Base-by-base conservation (phyloP, 305 asterid genomes). In the Andrographis paniculata region DNA sequence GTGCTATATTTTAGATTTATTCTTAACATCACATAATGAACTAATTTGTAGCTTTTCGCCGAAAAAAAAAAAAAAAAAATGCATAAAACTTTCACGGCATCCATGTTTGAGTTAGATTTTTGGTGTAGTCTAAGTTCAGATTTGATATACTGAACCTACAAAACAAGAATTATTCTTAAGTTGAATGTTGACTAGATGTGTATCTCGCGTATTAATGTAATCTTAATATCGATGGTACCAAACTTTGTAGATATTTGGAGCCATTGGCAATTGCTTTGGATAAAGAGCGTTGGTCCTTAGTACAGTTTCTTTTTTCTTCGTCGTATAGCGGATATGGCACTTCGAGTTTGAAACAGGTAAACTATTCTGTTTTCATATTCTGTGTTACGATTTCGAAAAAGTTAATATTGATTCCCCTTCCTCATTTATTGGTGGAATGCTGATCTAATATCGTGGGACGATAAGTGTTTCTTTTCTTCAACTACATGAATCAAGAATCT, bases 321-420 rank as follows among this genome's bases (percentile, higher is more conserved):
- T 91, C 96, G 3, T 86, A 83, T 61, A 78, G 76, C 60, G 99
- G 96, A 66, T 91, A 83, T 30, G 96, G 96, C 62, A 55, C 72
- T 61, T 91, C 99, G 58, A 91, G 96, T 70, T 75, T 91, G 78
- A 83, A 84, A 76, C 80, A 78, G 66, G 99, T 91, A 82, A 79
- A 20, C 35, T 45, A 1, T 50, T 54, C 50, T 59, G 57, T 49
- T 20, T 45, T 51, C 33, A 43, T 4, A 13, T 62, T 42, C 17
- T 43, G 20, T 6, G 37, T 48, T 31, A 1, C 48, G 42, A 50
- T 50, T 40, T 59, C 36, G 42, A 42, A 42, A 28, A 38, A 15
- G 35, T 59, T 39, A 46, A 53, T 50, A 33, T 39, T 13, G 12
- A 20, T 43, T 12, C 40, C 28, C 38, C 28, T 47, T 47, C 7